A percentile compares a stretch with the other conserved stretches of the same genome.
Conservation (phyloP, 306 rosid genomes). For the Malus fusca region DNA sequence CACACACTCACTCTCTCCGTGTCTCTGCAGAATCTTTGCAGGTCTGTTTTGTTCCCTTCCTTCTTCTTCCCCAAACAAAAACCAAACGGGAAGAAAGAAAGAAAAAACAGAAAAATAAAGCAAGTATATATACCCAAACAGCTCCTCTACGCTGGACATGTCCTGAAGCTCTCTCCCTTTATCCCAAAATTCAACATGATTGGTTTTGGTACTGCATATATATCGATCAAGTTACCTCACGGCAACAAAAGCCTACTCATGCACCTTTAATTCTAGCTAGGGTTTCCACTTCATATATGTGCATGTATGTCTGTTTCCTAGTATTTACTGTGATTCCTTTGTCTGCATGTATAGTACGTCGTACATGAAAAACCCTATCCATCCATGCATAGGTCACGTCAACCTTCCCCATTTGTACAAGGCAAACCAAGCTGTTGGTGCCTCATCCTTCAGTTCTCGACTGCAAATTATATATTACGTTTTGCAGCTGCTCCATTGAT, state of each 20-base stretch:
- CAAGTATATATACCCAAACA: conserved; percentile 19
- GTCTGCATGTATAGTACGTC: not conserved
- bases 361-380: not conserved
- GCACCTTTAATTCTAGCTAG: not conserved
- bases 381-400: not conserved
- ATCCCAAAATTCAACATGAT: conserved; percentile 34
- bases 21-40: conserved; percentile 54
- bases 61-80: conserved; percentile 15
- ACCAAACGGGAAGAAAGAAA: not conserved
- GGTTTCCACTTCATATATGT: not conserved
- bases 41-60: conserved; percentile 31
- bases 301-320: conserved; percentile 31
- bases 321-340: conserved; percentile 4
- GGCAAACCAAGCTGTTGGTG: not conserved
- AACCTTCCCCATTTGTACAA: not conserved
- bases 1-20: not conserved
- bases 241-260: conserved; percentile 19
- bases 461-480: not conserved
- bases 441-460: not conserved
- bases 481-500: not conserved
- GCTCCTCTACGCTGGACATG: conserved; percentile 25
- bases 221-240: conserved; percentile 29
- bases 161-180: conserved; percentile 4
- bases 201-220: conserved; percentile 38
- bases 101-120: not conserved